Percentiles rank a stretch among this genome's conserved stretches.
Evolutionary conservation across 306 rosid genomes (phyloP).

Genomic region (Vigna trinervia): DNA sequence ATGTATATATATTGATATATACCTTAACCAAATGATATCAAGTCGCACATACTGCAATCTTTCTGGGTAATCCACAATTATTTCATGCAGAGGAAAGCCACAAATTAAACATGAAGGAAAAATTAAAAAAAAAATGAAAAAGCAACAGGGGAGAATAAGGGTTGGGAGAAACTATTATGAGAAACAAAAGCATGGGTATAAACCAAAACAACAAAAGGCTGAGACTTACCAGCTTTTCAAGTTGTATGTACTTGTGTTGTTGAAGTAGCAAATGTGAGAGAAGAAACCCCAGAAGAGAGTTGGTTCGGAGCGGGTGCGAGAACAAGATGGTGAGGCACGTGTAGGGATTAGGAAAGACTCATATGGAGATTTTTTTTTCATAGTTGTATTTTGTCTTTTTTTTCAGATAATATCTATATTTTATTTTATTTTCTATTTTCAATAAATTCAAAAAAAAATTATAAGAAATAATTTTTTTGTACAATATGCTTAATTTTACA

Average conservation of each 20-base stretch:
- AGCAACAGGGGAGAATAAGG: not conserved
- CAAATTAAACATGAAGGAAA: not conserved
- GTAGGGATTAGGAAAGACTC: slow-evolving; percentile 49
- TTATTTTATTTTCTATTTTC: not conserved
- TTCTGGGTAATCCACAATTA: not conserved
- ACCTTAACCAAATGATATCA: not conserved
- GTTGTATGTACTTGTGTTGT: slow-evolving; percentile 39
- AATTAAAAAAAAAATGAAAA: not conserved
- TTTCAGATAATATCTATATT: not conserved
- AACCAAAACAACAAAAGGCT: slow-evolving; percentile 3
- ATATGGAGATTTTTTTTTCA: not conserved
- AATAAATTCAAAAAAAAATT: not conserved
- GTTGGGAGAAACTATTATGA: not conserved
- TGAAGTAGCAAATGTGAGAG: slow-evolving; percentile 22
- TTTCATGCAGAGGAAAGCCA: slow-evolving; percentile 2
- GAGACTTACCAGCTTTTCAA: slow-evolving; percentile 28
- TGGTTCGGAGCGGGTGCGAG: slow-evolving; percentile 32
- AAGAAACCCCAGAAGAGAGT: slow-evolving; percentile 46
- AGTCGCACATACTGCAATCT: not conserved
- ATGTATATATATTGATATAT: not conserved
- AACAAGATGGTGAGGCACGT: slow-evolving; percentile 49
- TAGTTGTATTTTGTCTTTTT: not conserved
- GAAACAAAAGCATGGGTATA: slow-evolving; percentile 22
- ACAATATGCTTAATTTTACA: not conserved
- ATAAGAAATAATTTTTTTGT: not conserved